These are phyloP conservation scores for Aspergillus terreus DNA, from an alignment of 2,329 filamentous ascomycete species.

Conservation along the genomic window DNA sequence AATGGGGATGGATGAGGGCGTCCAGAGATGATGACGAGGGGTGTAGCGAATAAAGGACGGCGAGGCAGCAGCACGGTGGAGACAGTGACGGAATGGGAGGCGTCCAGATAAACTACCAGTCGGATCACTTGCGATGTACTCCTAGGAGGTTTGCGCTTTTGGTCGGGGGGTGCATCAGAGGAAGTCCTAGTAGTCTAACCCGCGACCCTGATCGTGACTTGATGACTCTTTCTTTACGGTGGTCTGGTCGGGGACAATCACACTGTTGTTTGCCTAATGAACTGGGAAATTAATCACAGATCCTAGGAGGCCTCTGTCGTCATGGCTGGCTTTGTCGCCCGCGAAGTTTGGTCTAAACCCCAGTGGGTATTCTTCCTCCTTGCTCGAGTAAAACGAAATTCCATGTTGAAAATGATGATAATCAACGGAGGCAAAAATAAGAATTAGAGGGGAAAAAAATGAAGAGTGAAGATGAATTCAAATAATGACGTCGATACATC, in stretches of 20 bases:
- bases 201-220: not conserved
- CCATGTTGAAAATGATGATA: not conserved
- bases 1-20: not conserved
- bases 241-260: too few relatives aligned
- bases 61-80: not conserved
- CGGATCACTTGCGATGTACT: not conserved
- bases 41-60: not conserved
- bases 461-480: not conserved
- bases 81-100: slow-evolving; percentile 5
- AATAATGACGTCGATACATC: slow-evolving; percentile 8
- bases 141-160: not conserved
- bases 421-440: not conserved
- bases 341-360: not conserved
- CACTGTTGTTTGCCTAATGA: too few relatives aligned
- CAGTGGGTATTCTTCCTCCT: not conserved
- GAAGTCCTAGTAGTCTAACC: not conserved
- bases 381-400: not conserved
- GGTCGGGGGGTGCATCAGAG: not conserved
- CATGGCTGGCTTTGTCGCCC: too few relatives aligned
- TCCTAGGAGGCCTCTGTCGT: too few relatives aligned
- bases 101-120: not conserved
- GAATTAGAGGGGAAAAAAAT: not conserved
- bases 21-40: not conserved
- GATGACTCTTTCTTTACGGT: too few relatives aligned
- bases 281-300: too few relatives aligned